Evolutionary conservation across 202 grass and related monocot species (phyloP).

Genomic region (Dendrocalamus latiflorus): DNA sequence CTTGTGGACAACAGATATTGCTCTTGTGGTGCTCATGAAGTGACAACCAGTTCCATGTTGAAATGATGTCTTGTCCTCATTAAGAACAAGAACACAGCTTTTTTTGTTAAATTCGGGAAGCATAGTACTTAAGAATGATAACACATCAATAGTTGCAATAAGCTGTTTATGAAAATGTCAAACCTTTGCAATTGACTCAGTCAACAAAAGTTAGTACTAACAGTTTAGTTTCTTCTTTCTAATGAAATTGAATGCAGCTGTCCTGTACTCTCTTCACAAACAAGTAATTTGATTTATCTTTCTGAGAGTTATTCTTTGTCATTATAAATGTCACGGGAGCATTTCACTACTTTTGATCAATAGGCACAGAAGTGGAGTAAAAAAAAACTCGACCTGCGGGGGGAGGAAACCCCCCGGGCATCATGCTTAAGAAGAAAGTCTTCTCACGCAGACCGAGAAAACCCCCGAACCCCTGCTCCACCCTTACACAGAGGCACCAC

Average conservation of each 20-base stretch:
- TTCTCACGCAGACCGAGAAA: too few species aligned
- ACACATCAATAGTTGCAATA: neutral
- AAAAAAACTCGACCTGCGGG: too few species aligned
- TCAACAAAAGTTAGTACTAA: neutral
- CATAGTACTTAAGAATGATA: neutral
- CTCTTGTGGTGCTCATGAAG: constrained; percentile 15
- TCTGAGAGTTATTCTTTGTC: neutral
- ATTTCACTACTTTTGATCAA: neutral
- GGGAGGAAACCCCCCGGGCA: too few species aligned
- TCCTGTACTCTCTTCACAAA: neutral
- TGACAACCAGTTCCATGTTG: neutral
- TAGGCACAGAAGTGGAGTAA: too few species aligned
- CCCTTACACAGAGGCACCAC: too few species aligned
- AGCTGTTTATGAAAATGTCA: neutral
- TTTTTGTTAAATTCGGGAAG: neutral
- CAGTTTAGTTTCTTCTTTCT: neutral
- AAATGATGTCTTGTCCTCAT: neutral
- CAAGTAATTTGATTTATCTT: constrained; percentile 12
- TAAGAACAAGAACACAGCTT: neutral
- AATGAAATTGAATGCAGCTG: neutral
- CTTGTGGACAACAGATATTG: neutral
- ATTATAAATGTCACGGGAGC: neutral
- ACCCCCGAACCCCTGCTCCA: too few species aligned
- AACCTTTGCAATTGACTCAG: too few species aligned
- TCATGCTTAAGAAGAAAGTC: too few species aligned